Evolutionary conservation across 495 filamentous ascomycete species (phyloP).

Genomic region (Apiosordaria backusii): DNA sequence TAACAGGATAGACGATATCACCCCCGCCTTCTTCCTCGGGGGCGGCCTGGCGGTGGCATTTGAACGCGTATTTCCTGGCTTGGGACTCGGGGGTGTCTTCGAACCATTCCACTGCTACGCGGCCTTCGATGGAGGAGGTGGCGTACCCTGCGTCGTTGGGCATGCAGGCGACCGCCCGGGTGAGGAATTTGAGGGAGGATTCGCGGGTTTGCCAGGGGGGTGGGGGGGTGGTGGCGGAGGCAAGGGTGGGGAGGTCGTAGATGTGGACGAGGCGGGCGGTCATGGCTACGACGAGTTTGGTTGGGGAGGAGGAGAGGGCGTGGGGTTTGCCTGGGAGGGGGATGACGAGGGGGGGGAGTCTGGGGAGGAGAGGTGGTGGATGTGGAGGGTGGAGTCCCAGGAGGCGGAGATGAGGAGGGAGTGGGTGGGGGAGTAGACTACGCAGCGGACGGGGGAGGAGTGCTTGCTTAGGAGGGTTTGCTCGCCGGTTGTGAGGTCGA

Average conservation of each 20-base stretch:
- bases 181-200: slow-evolving; percentile 92
- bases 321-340: slow-evolving; percentile 79
- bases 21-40: slow-evolving; percentile 54
- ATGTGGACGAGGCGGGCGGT: slow-evolving; percentile 86
- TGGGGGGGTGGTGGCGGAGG: slow-evolving; percentile 49
- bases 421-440: slow-evolving; percentile 75
- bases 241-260: slow-evolving; percentile 76
- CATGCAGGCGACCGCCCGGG: slow-evolving; percentile 92
- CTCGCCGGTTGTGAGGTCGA: slow-evolving; percentile 67
- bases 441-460: slow-evolving; percentile 68
- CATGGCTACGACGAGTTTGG: slow-evolving; percentile 92
- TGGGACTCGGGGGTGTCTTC: slow-evolving; percentile 80
- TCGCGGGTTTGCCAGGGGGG: slow-evolving; percentile 88
- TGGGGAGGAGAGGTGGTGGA: slow-evolving; percentile 59
- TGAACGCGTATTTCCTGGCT: slow-evolving; percentile 94
- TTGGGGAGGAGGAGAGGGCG: slow-evolving; percentile 73
- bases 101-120: slow-evolving; percentile 96
- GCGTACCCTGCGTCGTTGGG: slow-evolving; percentile 91
- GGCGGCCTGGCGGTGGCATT: slow-evolving; percentile 79
- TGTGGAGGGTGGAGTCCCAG: slow-evolving; percentile 88
- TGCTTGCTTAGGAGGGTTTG: slow-evolving; percentile 77
- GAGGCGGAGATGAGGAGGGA: slow-evolving; percentile 80
- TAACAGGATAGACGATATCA: slow-evolving; percentile 93
- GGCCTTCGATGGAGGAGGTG: slow-evolving; percentile 81
- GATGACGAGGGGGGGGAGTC: slow-evolving; percentile 51